Evolutionary conservation across 2,329 filamentous ascomycete genomes (phyloP).

Genomic region (Niveomyces coronatus): DNA sequence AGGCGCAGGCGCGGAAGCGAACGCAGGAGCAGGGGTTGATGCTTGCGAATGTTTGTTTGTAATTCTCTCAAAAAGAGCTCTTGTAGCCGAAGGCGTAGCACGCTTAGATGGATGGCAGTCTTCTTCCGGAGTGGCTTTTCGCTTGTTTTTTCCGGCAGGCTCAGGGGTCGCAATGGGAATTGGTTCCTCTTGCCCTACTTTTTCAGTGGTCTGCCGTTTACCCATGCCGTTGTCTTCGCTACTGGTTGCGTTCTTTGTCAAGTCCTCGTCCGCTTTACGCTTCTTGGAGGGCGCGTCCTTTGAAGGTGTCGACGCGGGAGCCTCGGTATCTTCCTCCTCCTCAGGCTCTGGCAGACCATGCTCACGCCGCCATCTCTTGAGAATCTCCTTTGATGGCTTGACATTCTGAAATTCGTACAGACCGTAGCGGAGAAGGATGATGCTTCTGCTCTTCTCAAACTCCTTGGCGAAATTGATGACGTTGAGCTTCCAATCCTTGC

Average conservation of each 20-base stretch:
- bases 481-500: conserved; percentile 54
- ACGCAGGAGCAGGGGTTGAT: too few relatives aligned
- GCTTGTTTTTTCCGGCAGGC: conserved; percentile 37
- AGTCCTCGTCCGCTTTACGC: conserved; percentile 46
- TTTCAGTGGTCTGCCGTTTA: conserved; percentile 39
- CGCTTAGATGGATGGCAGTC: conserved; percentile 39
- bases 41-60: conserved; percentile 35
- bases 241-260: conserved; percentile 27
- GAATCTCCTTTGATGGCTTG: conserved; percentile 45
- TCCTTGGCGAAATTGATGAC: conserved; percentile 53
- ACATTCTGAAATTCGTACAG: conserved; percentile 54
- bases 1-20: too few relatives aligned
- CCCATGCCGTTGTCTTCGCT: conserved; percentile 27
- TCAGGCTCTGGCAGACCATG: conserved; percentile 43
- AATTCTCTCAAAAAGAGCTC: conserved; percentile 46
- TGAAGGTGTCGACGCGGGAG: conserved; percentile 20
- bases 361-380: conserved; percentile 48
- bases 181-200: conserved; percentile 27
- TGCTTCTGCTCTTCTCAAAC: conserved; percentile 52
- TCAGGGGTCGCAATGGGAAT: conserved; percentile 17
- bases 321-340: conserved; percentile 31
- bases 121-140: conserved; percentile 39
- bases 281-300: conserved; percentile 34
- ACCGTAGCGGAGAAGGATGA: conserved; percentile 51
- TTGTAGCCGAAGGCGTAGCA: conserved; percentile 42